Percentiles rank a stretch among this genome's conserved stretches.
phyloP scores from a whole-genome alignment of 139 green algal species.

The Eudorina sp. region DNA sequence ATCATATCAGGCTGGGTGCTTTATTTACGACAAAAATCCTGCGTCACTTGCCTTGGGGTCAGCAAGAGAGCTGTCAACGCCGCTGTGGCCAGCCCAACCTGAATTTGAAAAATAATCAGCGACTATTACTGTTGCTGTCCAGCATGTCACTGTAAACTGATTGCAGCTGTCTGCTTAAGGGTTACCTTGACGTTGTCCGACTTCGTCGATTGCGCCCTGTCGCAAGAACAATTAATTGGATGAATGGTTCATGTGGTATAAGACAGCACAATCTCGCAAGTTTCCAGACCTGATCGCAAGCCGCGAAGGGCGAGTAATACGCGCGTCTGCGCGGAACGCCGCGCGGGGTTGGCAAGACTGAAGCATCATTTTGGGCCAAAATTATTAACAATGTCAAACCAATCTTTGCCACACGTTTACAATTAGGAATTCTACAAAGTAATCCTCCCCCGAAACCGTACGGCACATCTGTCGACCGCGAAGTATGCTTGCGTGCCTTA shows the following conservation, averaged over 20 bases:
- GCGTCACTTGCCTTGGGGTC: background rate
- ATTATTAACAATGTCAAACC: background rate
- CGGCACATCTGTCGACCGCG: constrained; percentile 15
- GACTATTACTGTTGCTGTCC: background rate
- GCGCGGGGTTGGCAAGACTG: background rate
- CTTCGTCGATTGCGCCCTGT: background rate
- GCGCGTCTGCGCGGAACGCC: background rate
- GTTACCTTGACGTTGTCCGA: constrained; percentile 4
- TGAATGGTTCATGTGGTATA: background rate
- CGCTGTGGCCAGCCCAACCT: constrained; percentile 29
- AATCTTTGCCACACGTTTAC: background rate
- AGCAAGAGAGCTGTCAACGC: background rate
- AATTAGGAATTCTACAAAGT: background rate
- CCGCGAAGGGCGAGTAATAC: background rate
- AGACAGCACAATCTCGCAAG: background rate
- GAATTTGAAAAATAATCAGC: background rate
- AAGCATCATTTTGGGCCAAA: background rate
- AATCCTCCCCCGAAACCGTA: background rate
- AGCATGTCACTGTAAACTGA: too few species aligned
- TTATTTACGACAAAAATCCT: too few species aligned
- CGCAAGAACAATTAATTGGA: background rate
- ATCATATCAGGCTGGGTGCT: too few species aligned
- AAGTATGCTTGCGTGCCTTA: too few species aligned
- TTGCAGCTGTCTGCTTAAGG: background rate
- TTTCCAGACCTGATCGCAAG: background rate